These are phyloP conservation scores for Ceratobasidium sp. DNA, from an alignment of 1,284 basidiomycete species.

Conservation along the genomic window DNA sequence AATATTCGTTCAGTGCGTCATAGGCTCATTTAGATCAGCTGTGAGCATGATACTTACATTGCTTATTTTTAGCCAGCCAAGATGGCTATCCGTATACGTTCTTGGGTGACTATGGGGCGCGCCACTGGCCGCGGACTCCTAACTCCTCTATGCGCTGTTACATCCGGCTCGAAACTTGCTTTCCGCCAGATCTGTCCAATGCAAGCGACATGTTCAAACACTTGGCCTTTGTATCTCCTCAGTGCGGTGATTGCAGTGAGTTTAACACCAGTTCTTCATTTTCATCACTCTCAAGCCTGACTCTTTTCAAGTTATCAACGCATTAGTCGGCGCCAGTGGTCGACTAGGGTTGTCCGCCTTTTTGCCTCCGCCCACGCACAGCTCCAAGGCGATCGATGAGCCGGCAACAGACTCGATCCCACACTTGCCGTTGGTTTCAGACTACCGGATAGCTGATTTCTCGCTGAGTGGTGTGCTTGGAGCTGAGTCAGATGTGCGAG, in stretches of 20 bases:
- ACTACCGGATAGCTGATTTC: constrained; percentile 58
- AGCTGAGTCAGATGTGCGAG: constrained; percentile 26
- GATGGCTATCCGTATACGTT: constrained; percentile 53
- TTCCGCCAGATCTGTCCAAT: constrained; percentile 46
- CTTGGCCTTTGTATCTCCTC: constrained; percentile 59
- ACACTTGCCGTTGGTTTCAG: constrained; percentile 58
- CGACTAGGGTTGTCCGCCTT: constrained; percentile 59
- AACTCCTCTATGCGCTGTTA: constrained; percentile 46
- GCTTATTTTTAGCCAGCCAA: constrained; percentile 47
- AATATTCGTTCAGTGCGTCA: constrained; percentile 25
- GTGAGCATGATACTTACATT: background rate
- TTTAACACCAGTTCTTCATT: constrained; percentile 42
- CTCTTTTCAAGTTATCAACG: constrained; percentile 56
- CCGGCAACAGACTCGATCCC: constrained; percentile 48
- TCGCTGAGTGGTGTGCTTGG: constrained; percentile 54
- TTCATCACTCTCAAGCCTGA: background rate
- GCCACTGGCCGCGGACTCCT: constrained; percentile 45
- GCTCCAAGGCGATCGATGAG: constrained; percentile 45
- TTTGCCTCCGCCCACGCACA: constrained; percentile 55
- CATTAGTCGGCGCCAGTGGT: constrained; percentile 60
- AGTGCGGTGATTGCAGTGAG: constrained; percentile 64
- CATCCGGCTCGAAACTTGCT: constrained; percentile 54
- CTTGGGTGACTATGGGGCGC: constrained; percentile 44
- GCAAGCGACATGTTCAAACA: constrained; percentile 59
- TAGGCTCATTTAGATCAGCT: too few species aligned